A percentile compares a stretch with the other conserved stretches of the same genome.
Evolutionary conservation across 1,139 yeast genomes (phyloP).

Genomic region (Suhomyces anneliseae): DNA sequence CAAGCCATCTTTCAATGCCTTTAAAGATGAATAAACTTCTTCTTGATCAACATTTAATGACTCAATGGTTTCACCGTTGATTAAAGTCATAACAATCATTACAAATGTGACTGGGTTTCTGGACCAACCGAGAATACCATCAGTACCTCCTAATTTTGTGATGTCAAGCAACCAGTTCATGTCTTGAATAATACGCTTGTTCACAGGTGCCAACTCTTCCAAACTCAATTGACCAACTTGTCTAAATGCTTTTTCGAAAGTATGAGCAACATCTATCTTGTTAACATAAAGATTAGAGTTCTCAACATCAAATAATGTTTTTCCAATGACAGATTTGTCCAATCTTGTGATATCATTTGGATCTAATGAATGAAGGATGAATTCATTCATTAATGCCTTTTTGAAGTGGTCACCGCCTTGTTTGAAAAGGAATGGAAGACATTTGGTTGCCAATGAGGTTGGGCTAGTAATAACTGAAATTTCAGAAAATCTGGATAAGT

Average conservation of each 20-base stretch:
- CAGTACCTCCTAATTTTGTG: constrained; percentile 9
- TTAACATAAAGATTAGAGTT: constrained; percentile 30
- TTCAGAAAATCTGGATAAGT: constrained; percentile 25
- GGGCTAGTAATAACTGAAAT: constrained; percentile 21
- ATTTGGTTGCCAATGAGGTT: constrained; percentile 21
- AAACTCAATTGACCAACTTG: not conserved
- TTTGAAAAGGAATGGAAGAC: not conserved
- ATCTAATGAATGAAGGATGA: not conserved
- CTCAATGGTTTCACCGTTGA: constrained; percentile 6
- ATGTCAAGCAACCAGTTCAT: constrained; percentile 2
- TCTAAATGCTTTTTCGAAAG: constrained; percentile 1
- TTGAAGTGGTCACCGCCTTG: not conserved
- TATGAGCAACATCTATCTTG: constrained; percentile 14
- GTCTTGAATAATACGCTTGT: not conserved
- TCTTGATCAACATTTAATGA: not conserved
- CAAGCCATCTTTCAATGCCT: not conserved
- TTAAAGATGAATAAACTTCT: not conserved
- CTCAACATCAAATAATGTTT: constrained; percentile 34
- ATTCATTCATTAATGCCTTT: constrained; percentile 2
- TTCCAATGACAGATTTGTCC: constrained; percentile 2
- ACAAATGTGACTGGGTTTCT: constrained; percentile 13
- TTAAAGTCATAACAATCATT: constrained; percentile 10
- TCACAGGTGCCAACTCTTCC: not conserved
- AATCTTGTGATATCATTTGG: not conserved
- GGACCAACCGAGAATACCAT: constrained; percentile 23